A percentile compares a stretch with the other conserved stretches of the same genome.
Conservation (phyloP, 129 eudicot genomes). For the Artemisia argyi region DNA sequence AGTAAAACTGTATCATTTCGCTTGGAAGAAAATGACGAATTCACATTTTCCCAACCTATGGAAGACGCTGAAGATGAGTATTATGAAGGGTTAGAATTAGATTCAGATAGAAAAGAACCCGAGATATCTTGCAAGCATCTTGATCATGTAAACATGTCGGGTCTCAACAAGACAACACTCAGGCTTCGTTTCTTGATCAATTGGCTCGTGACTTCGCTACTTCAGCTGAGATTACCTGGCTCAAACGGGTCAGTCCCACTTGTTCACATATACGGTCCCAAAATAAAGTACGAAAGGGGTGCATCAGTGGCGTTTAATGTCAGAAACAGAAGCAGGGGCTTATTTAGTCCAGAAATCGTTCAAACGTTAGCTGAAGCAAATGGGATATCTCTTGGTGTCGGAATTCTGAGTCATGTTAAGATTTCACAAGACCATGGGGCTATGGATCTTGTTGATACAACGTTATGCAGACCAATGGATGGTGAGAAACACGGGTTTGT, state of each 20-base stretch:
- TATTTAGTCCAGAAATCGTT: slow-evolving; percentile 57
- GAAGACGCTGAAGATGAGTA: slow-evolving; percentile 43
- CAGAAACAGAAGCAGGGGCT: slow-evolving; percentile 46
- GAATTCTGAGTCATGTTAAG: slow-evolving; percentile 62
- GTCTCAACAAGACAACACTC: slow-evolving; percentile 56
- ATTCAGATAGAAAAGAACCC: slow-evolving; percentile 45
- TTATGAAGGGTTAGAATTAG: slow-evolving; percentile 35
- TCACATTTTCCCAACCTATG: slow-evolving; percentile 33
- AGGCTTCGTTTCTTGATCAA: slow-evolving; percentile 52
- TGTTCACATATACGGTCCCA: slow-evolving; percentile 63
- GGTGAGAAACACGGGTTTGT: slow-evolving; percentile 46
- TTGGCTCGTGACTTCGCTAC: slow-evolving; percentile 62
- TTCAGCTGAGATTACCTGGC: slow-evolving; percentile 44
- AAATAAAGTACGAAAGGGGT: slow-evolving; percentile 61
- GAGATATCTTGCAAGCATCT: slow-evolving; percentile 54
- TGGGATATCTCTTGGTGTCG: slow-evolving; percentile 68
- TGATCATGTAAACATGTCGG: slow-evolving; percentile 57
- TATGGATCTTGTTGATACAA: slow-evolving; percentile 39
- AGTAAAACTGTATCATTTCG: slow-evolving; percentile 39
- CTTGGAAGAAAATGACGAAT: slow-evolving; percentile 42
- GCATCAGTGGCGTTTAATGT: slow-evolving; percentile 62
- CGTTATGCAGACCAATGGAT: slow-evolving; percentile 51
- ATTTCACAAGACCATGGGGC: slow-evolving; percentile 31
- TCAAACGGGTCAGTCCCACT: slow-evolving; percentile 44
- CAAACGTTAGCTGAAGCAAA: slow-evolving; percentile 61